A percentile compares a stretch with the other conserved stretches of the same genome.
Conservation (phyloP, 2,329 filamentous ascomycete genomes). For the Beauveria brongniartii region DNA sequence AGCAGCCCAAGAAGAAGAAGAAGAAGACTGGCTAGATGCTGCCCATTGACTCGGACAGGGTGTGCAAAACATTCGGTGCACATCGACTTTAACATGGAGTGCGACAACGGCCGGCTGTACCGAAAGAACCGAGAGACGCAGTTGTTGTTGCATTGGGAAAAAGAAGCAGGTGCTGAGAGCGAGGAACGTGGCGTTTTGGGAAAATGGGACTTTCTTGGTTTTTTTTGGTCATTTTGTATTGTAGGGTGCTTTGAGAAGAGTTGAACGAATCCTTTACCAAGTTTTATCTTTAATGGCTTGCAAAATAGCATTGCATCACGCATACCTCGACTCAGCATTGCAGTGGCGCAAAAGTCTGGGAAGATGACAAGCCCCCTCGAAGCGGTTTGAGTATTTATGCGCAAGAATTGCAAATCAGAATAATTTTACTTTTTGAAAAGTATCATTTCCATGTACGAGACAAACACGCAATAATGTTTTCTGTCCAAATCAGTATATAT, state of each 20-base stretch:
- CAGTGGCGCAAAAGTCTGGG: not conserved
- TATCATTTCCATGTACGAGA: not conserved
- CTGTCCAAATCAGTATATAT: not conserved
- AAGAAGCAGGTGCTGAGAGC: not conserved
- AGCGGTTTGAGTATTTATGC: not conserved
- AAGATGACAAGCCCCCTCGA: not conserved
- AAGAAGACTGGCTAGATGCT: conserved; percentile 28
- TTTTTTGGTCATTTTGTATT: not conserved
- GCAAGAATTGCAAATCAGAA: not conserved
- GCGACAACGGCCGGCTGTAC: no score
- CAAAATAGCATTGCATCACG: not conserved
- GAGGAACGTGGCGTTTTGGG: conserved; percentile 1
- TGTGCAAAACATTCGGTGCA: not conserved
- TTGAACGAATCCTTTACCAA: not conserved
- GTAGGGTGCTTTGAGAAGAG: not conserved
- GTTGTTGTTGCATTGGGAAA: not conserved
- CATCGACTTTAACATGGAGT: not conserved
- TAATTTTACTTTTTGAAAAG: not conserved
- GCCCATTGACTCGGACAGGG: not conserved
- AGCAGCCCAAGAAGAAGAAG: conserved; percentile 47
- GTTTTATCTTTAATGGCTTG: not conserved
- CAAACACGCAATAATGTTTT: not conserved
- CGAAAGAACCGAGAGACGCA: not conserved
- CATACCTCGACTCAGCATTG: no score
- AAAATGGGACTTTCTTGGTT: not conserved